phyloP scores from a whole-genome alignment of 2,329 filamentous ascomycete species.

The Plenodomus tracheiphilus region DNA sequence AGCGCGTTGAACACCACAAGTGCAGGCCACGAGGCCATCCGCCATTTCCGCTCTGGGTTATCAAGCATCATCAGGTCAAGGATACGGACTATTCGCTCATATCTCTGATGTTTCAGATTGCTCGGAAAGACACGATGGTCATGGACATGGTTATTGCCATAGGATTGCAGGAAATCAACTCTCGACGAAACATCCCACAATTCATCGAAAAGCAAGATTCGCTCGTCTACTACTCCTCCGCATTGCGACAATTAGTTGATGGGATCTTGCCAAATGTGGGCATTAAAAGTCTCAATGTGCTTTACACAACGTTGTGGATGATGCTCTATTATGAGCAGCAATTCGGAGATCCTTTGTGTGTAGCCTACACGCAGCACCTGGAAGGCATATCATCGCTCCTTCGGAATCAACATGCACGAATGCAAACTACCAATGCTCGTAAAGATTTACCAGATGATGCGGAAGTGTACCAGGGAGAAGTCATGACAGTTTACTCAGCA shows the following conservation, averaged over 20 bases:
- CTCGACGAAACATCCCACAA: slow-evolving; percentile 12
- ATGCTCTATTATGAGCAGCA: slow-evolving; percentile 48
- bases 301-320: slow-evolving; percentile 40
- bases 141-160: slow-evolving; percentile 46
- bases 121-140: slow-evolving; percentile 38
- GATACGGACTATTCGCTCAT: slow-evolving; percentile 43
- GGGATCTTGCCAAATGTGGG: slow-evolving; percentile 20
- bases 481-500: slow-evolving; percentile 38
- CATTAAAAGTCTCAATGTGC: slow-evolving; percentile 33
- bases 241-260: slow-evolving; percentile 39
- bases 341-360: slow-evolving; percentile 40
- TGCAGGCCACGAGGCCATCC: slow-evolving; percentile 43
- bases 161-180: slow-evolving; percentile 37
- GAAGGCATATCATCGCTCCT: slow-evolving; percentile 38
- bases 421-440: background rate
- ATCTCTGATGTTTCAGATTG: slow-evolving; percentile 43
- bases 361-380: slow-evolving; percentile 38
- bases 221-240: slow-evolving; percentile 35
- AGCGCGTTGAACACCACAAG: slow-evolving; percentile 30
- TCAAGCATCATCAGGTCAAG: slow-evolving; percentile 43
- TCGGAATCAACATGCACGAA: slow-evolving; percentile 6
- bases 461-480: no score
- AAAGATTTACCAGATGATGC: no score
- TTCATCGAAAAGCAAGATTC: slow-evolving; percentile 1
- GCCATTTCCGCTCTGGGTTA: slow-evolving; percentile 43